These are phyloP conservation scores for Capsicum rhomboideum DNA, from an alignment of 257 asterid genomes.

Conservation along the genomic window DNA sequence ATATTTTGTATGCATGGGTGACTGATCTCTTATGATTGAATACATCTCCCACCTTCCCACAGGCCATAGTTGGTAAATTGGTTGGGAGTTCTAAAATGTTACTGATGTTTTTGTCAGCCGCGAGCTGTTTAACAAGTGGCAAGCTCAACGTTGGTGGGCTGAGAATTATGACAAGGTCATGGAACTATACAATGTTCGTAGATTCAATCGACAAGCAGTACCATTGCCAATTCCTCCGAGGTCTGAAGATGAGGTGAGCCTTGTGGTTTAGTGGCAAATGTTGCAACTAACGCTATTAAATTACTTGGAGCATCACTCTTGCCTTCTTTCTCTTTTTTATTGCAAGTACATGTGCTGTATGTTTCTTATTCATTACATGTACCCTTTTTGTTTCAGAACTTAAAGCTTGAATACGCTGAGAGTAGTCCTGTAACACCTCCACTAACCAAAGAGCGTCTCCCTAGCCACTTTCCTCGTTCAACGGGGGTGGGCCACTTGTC, in stretches of 20 bases:
- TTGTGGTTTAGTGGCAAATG: neutral
- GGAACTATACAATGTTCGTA: conserved; percentile 85
- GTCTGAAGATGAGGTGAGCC: conserved; percentile 70
- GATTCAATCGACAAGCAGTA: conserved; percentile 43
- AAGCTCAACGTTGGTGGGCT: conserved; percentile 93
- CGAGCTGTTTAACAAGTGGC: conserved; percentile 83
- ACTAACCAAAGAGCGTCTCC: conserved; percentile 48
- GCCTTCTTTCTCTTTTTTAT: neutral
- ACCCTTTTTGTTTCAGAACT: conserved; percentile 34
- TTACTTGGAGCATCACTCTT: neutral
- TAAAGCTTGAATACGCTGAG: conserved; percentile 52
- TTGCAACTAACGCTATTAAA: neutral
- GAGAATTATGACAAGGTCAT: conserved; percentile 79
- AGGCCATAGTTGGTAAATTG: neutral
- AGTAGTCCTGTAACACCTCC: conserved; percentile 78
- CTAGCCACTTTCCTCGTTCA: conserved; percentile 35
- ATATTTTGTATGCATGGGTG: neutral
- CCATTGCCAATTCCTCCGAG: conserved; percentile 59
- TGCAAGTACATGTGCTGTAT: neutral
- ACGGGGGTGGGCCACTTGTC: conserved; percentile 37
- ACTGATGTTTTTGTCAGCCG: conserved; percentile 45
- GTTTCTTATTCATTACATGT: neutral
- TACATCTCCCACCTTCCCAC: neutral
- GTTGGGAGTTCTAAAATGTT: conserved; percentile 9
- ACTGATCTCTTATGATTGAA: neutral